Base-by-base conservation (phyloP, 164 flowering plant species). In the Chloranthus sessilifolius region DNA sequence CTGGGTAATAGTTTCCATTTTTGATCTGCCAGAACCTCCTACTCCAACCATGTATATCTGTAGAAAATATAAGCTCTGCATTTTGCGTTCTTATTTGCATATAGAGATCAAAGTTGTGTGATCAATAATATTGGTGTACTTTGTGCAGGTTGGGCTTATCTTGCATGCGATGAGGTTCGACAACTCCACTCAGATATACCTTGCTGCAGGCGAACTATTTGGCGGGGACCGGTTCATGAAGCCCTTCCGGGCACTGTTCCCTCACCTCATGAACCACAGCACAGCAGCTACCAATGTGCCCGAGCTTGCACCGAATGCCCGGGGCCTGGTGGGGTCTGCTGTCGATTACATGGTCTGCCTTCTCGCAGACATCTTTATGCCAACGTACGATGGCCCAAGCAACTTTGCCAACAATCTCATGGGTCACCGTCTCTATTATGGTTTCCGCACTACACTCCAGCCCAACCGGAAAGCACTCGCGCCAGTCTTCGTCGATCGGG, bases 291-390 rank as follows among this genome's bases (percentile, higher is more conserved):
- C 83, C 21, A n/a, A n/a, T n/a, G 55, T 77, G 12, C 92, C 77
- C 3, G 89, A 84, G 61, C 68, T 84, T 14, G 66, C 55, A 12
- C 78, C 76, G 56, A 86, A 81, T 55, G 63, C 80, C 3, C 68
- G 51, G 43, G 97, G 99, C 36, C 59, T 88, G 61, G 37, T 79
- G 53, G 99, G 97, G 2, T 88, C 99, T 29, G 99, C 99, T 52
- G 97, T 92, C 33, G 99, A 92, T 69, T 92, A 89, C 75, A 92
- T 86, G 99, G 99, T 92, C 43, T 92, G 99, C 59, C 95, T 92
- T 19, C 86, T 92, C 6, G 74, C 99, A 1, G 95, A 92, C 68
- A 81, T 92, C 47, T 92, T 92, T 62, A 78, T 92, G 95, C 95
- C 99, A 25, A 92, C 99, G 26, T 92, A 92, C 66, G 99, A 92